Evolutionary conservation across 1,139 yeast genomes (phyloP).

Genomic region (Meyerozyma guilliermondii): DNA sequence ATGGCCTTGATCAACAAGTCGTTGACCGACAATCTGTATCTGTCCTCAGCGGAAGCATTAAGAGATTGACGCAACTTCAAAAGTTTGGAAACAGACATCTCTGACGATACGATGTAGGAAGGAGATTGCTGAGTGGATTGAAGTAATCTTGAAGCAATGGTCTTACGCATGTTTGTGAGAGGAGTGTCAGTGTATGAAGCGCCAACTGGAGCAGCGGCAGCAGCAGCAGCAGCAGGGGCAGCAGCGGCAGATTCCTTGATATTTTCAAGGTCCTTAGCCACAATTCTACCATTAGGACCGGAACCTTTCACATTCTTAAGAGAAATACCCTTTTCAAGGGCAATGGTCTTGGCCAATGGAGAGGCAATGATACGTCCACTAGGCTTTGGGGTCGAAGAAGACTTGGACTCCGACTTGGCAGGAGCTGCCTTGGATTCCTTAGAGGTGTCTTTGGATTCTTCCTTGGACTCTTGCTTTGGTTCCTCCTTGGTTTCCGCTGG

Average conservation of each 20-base stretch:
- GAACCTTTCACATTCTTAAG: slow-evolving; percentile 82
- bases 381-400: slow-evolving; percentile 15
- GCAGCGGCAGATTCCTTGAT: slow-evolving; percentile 43
- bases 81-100: slow-evolving; percentile 81
- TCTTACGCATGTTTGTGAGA: slow-evolving; percentile 86
- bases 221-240: slow-evolving; percentile 43
- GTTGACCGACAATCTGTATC: slow-evolving; percentile 88
- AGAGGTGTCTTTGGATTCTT: slow-evolving; percentile 9
- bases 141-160: slow-evolving; percentile 83
- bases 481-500: slow-evolving; percentile 26
- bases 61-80: slow-evolving; percentile 88
- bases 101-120: slow-evolving; percentile 85
- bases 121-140: slow-evolving; percentile 87
- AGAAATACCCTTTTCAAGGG: slow-evolving; percentile 87
- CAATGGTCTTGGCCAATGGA: slow-evolving; percentile 90
- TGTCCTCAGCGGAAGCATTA: slow-evolving; percentile 80
- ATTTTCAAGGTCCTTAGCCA: slow-evolving; percentile 83
- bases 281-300: slow-evolving; percentile 93
- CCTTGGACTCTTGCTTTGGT: slow-evolving; percentile 16
- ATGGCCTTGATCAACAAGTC: slow-evolving; percentile 93
- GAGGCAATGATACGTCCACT: slow-evolving; percentile 83
- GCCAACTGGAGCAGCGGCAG: slow-evolving; percentile 48
- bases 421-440: slow-evolving; percentile 7
- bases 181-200: slow-evolving; percentile 78
- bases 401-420: slow-evolving; percentile 9